phyloP scores from a whole-genome alignment of 1,139 yeast species.

The Hanseniaspora sp. region DNA sequence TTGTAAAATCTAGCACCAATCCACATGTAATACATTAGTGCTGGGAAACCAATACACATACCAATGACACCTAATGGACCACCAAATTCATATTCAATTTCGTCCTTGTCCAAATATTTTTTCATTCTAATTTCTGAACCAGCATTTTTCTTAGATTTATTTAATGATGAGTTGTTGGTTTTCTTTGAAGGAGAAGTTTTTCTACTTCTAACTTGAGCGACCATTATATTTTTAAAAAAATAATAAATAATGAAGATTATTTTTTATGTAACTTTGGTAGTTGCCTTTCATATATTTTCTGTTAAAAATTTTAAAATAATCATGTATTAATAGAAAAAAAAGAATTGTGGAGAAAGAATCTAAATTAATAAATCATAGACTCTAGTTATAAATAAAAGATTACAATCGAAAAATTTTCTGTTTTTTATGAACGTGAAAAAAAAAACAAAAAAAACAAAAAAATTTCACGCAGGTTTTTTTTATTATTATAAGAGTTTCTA shows the following conservation, averaged over 20 bases:
- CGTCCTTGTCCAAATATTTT: slow-evolving; percentile 33
- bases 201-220: slow-evolving; percentile 7
- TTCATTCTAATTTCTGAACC: slow-evolving; percentile 18
- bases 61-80: slow-evolving; percentile 85
- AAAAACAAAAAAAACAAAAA: background rate
- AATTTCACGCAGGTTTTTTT: background rate
- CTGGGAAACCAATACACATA: slow-evolving; percentile 90
- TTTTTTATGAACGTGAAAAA: background rate
- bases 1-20: slow-evolving; percentile 69
- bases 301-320: too few relatives aligned
- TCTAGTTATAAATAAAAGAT: too few relatives aligned
- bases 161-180: background rate
- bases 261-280: background rate
- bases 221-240: background rate
- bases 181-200: background rate
- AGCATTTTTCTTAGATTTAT: background rate
- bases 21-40: slow-evolving; percentile 96
- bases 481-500: too few relatives aligned
- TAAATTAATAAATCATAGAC: too few relatives aligned
- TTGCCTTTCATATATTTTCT: background rate
- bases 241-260: too few relatives aligned
- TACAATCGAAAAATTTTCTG: too few relatives aligned
- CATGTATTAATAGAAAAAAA: too few relatives aligned
- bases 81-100: slow-evolving; percentile 75
- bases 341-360: too few relatives aligned